Conservation (phyloP, 2,329 filamentous ascomycete species). For the Berkeleyomyces basicola region DNA sequence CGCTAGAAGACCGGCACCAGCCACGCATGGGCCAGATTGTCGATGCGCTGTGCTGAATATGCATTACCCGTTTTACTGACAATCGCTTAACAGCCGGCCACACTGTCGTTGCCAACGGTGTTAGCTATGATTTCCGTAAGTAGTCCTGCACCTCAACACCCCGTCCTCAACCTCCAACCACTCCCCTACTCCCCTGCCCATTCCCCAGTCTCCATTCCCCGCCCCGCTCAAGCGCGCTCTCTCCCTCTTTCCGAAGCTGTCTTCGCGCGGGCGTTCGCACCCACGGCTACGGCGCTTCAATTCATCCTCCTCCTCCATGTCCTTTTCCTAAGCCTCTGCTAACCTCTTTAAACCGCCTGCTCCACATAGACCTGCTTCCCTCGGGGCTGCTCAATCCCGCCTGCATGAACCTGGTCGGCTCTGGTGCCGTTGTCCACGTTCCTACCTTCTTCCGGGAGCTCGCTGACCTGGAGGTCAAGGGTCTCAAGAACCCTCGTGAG, state of each 20-base stretch:
- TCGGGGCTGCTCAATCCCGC: slow-evolving; percentile 56
- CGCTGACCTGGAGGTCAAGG: slow-evolving; percentile 24
- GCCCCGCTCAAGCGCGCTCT: neutral
- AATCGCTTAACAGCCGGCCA: slow-evolving; percentile 12
- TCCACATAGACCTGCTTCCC: slow-evolving; percentile 9
- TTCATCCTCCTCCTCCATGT: neutral
- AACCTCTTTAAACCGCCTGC: neutral
- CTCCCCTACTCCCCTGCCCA: neutral
- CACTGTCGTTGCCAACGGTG: slow-evolving; percentile 14
- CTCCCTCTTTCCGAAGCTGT: neutral
- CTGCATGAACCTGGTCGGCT: slow-evolving; percentile 59
- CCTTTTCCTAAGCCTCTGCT: neutral
- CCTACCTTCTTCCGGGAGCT: slow-evolving; percentile 22
- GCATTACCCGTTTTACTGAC: slow-evolving; percentile 10
- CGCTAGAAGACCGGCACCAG: neutral
- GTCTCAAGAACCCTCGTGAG: slow-evolving; percentile 23
- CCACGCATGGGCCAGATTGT: neutral
- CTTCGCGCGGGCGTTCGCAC: neutral
- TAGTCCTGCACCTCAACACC: slow-evolving; percentile 35
- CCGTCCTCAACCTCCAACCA: slow-evolving; percentile 21
- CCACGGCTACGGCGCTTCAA: neutral
- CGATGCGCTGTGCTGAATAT: neutral
- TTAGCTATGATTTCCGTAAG: slow-evolving; percentile 15
- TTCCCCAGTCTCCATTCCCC: neutral
- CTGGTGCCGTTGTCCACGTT: slow-evolving; percentile 50